Evolutionary conservation across 257 asterid species (phyloP).

Genomic region (Rehmannia glutinosa): DNA sequence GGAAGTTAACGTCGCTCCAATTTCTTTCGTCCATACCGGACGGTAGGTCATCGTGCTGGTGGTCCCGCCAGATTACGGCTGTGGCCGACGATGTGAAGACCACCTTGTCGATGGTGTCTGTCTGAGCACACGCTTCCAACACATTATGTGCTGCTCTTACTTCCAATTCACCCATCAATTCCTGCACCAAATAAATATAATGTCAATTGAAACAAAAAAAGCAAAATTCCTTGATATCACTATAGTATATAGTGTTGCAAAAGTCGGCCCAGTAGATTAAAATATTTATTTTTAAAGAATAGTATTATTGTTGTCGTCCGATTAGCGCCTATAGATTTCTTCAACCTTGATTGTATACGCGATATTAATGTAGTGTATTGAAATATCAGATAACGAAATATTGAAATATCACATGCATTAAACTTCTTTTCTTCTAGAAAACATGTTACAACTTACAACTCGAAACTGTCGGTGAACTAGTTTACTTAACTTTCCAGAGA

Average conservation of each 20-base stretch:
- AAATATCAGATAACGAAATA: too few relatives aligned
- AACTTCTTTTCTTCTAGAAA: neutral
- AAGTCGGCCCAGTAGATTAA: too few relatives aligned
- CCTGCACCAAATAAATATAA: conserved; percentile 38
- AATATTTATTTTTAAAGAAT: too few relatives aligned
- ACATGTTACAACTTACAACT: conserved; percentile 12
- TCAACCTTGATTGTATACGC: too few relatives aligned
- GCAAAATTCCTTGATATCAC: too few relatives aligned
- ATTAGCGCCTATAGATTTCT: too few relatives aligned
- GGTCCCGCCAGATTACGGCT: conserved; percentile 70
- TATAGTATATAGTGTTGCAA: too few relatives aligned
- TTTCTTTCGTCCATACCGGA: conserved; percentile 60
- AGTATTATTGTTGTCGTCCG: too few relatives aligned
- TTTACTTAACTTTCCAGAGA: neutral
- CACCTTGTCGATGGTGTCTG: conserved; percentile 73
- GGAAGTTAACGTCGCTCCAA: conserved; percentile 80
- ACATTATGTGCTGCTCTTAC: conserved; percentile 97
- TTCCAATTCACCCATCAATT: conserved; percentile 79
- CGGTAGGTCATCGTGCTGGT: conserved; percentile 13
- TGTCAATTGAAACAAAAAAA: neutral
- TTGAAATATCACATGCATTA: too few relatives aligned
- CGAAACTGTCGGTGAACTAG: neutral
- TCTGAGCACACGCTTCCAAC: conserved; percentile 95
- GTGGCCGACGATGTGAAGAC: conserved; percentile 91
- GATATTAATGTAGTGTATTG: too few relatives aligned